A percentile compares a stretch with the other conserved stretches of the same genome.
Evolutionary conservation across 176 grass and related monocot species (phyloP).

Genomic region (Avena atlantica): DNA sequence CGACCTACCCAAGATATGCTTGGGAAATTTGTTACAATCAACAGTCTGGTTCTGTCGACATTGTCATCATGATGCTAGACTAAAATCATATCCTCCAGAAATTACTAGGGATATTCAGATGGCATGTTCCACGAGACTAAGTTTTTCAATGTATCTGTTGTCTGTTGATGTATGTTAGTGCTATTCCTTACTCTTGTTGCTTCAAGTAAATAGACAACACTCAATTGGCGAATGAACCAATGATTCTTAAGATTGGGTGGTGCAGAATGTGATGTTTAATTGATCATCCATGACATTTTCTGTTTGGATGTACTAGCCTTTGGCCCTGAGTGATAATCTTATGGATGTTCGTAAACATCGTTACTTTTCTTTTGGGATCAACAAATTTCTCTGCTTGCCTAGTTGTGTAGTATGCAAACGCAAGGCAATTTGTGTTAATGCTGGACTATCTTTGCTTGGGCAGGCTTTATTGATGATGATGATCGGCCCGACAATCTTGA

Average conservation of each 20-base stretch:
- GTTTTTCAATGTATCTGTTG: background rate
- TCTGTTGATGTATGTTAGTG: background rate
- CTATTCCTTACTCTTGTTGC: background rate
- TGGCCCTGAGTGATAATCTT: background rate
- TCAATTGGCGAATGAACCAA: background rate
- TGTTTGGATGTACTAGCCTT: background rate
- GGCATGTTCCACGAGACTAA: background rate
- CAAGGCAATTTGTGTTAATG: background rate
- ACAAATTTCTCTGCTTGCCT: background rate
- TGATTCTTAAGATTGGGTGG: background rate
- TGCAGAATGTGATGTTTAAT: background rate
- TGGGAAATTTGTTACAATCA: background rate
- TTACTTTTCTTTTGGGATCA: slow-evolving; percentile 8
- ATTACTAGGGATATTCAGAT: background rate
- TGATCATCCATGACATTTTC: background rate
- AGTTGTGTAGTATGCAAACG: background rate
- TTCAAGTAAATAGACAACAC: background rate
- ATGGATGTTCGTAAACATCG: background rate
- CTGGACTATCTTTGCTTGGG: slow-evolving; percentile 10
- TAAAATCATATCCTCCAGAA: background rate
- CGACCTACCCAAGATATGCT: background rate
- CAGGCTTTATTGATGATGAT: slow-evolving; percentile 83
- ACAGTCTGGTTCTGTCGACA: background rate
- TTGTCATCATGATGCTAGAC: background rate
- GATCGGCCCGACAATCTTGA: slow-evolving; percentile 46